These are phyloP conservation scores for Metarhizium anisopliae DNA, from an alignment of 2,329 filamentous ascomycete species.

Conservation along the genomic window DNA sequence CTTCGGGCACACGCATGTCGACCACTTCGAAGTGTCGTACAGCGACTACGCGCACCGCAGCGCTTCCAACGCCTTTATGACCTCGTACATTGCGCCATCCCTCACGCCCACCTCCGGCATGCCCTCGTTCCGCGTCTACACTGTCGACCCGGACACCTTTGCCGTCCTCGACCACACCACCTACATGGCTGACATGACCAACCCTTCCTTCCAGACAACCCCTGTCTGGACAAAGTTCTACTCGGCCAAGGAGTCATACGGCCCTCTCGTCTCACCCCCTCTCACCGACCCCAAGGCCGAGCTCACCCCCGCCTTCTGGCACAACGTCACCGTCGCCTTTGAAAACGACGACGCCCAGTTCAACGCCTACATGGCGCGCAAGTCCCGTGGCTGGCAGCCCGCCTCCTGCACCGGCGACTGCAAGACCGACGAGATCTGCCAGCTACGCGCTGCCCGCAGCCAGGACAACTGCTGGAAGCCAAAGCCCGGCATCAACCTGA, in stretches of 20 bases:
- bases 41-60: conserved; percentile 32
- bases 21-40: conserved; percentile 49
- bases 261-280: conserved; percentile 32
- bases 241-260: conserved; percentile 46
- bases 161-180: conserved; percentile 43
- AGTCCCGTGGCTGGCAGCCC: conserved; percentile 35
- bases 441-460: conserved; percentile 40
- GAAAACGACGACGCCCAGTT: conserved; percentile 34
- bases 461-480: conserved; percentile 41
- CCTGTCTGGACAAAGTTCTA: conserved; percentile 48
- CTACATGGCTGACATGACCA: conserved; percentile 44
- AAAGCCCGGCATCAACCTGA: conserved; percentile 23
- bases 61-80: conserved; percentile 33
- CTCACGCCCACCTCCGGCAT: conserved; percentile 46
- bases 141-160: conserved; percentile 48
- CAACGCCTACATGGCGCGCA: conserved; percentile 35
- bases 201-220: conserved; percentile 30
- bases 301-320: conserved; percentile 50
- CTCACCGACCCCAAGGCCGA: conserved; percentile 28
- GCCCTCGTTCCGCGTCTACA: conserved; percentile 49
- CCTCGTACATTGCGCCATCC: conserved; percentile 46
- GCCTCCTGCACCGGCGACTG: conserved; percentile 34
- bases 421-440: conserved; percentile 37
- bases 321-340: conserved; percentile 42
- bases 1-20: conserved; percentile 48